Evolutionary conservation across 2,329 filamentous ascomycete genomes (phyloP).

Genomic region (Samsoniella hepiali): DNA sequence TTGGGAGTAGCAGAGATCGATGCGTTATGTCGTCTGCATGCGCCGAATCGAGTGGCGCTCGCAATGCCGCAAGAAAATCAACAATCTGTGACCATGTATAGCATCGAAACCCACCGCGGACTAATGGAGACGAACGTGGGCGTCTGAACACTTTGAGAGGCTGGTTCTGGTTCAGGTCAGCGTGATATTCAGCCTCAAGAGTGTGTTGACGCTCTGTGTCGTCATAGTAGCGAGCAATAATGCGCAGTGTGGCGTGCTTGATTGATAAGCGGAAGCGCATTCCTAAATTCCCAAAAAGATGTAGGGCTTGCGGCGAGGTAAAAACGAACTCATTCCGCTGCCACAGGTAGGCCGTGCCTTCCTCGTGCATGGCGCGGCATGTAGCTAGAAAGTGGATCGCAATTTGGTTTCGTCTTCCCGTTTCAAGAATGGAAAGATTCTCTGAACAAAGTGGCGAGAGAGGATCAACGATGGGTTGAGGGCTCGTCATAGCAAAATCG

Average conservation of each 20-base stretch:
- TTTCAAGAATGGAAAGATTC: conserved; percentile 43
- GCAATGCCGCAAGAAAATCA: conserved; percentile 49
- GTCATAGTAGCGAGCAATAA: conserved; percentile 55
- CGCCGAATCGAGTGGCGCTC: conserved; percentile 47
- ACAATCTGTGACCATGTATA: conserved; percentile 53
- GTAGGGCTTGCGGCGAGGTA: conserved; percentile 48
- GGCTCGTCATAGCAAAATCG: conserved; percentile 47
- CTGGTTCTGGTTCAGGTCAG: conserved; percentile 40
- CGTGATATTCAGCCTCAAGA: conserved; percentile 42
- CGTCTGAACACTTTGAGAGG: conserved; percentile 41
- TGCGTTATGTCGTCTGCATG: conserved; percentile 33
- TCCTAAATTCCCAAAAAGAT: conserved; percentile 46
- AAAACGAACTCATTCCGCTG: conserved; percentile 52
- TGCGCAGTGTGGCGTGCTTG: conserved; percentile 46
- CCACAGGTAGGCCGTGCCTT: conserved; percentile 51
- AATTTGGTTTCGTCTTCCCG: conserved; percentile 44
- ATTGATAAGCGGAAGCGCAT: conserved; percentile 42
- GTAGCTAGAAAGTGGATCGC: conserved; percentile 52
- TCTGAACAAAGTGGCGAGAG: conserved; percentile 43
- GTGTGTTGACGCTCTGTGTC: conserved; percentile 44
- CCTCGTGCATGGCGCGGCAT: conserved; percentile 46
- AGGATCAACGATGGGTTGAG: conserved; percentile 51
- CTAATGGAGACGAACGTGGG: conserved; percentile 42
- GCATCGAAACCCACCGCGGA: conserved; percentile 49
- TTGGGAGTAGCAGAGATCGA: conserved; percentile 46